Percentiles rank a stretch among this genome's conserved stretches.
These are phyloP conservation scores for Achaetomium macrosporum DNA, from an alignment of 2,329 filamentous ascomycete species.

Conservation along the genomic window DNA sequence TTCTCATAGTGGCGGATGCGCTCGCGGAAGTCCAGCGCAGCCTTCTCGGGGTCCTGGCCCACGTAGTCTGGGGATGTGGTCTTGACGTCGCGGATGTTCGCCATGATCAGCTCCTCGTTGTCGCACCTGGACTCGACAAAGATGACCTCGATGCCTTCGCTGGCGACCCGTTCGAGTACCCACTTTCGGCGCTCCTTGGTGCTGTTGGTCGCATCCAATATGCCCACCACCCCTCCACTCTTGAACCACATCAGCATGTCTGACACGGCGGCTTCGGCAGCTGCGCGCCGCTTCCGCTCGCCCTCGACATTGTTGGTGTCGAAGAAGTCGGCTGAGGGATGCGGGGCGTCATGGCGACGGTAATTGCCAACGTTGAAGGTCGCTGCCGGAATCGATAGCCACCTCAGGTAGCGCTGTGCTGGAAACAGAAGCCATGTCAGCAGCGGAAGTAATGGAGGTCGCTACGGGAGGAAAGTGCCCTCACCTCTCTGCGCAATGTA, in stretches of 20 bases:
- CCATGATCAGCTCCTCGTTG: conserved; percentile 93
- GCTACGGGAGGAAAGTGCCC: conserved; percentile 22
- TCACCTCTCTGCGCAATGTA: conserved; percentile 95
- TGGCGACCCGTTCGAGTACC: conserved; percentile 75
- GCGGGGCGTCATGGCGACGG: conserved; percentile 80
- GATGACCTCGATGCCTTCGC: conserved; percentile 77
- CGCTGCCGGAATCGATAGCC: conserved; percentile 89
- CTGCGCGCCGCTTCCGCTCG: conserved; percentile 78
- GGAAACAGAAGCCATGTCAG: conserved; percentile 18
- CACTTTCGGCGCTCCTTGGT: conserved; percentile 84
- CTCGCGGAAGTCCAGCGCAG: conserved; percentile 85
- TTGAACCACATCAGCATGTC: conserved; percentile 96
- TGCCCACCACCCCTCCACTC: conserved; percentile 74
- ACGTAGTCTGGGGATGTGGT: conserved; percentile 91
- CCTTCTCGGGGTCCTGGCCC: conserved; percentile 87
- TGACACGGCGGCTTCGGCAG: conserved; percentile 82
- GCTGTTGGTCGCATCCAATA: conserved; percentile 94
- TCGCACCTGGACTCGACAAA: conserved; percentile 98
- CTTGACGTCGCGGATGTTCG: conserved; percentile 96
- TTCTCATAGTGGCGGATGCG: conserved; percentile 97
- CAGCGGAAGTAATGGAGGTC: not conserved
- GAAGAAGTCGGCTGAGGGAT: conserved; percentile 92
- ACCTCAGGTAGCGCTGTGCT: conserved; percentile 92
- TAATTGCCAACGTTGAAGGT: conserved; percentile 98
- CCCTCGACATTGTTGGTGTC: conserved; percentile 85